phyloP scores from a whole-genome alignment of 345 rosid genomes.

The Gossypium stocksii region DNA sequence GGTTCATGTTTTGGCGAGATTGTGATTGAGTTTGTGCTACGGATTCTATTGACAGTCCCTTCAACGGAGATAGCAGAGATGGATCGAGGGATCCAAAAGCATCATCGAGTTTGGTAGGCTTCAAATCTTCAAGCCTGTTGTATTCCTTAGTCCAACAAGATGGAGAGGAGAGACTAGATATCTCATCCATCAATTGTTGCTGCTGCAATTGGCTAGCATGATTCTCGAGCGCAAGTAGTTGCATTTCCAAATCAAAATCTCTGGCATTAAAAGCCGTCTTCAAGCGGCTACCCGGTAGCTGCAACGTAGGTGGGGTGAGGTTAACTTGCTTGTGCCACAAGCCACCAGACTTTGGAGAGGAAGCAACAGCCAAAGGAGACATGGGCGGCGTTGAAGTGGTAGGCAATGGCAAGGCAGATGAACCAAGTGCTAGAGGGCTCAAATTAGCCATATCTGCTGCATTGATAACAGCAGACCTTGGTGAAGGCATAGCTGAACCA shows the following conservation, averaged over 20 bases:
- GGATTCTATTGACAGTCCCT: constrained; percentile 37
- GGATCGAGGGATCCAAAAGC: constrained; percentile 56
- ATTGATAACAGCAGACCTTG: constrained; percentile 48
- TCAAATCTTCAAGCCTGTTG: constrained; percentile 44
- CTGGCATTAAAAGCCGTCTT: constrained; percentile 71
- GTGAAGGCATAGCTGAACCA: constrained; percentile 93
- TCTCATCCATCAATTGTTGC: constrained; percentile 53
- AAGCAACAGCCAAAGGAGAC: constrained; percentile 68
- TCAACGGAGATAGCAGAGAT: constrained; percentile 49
- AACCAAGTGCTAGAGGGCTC: constrained; percentile 54
- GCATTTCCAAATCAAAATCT: constrained; percentile 71
- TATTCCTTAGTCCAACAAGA: constrained; percentile 43
- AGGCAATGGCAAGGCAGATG: constrained; percentile 48
- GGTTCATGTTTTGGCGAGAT: constrained; percentile 64
- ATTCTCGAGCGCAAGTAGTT: constrained; percentile 50
- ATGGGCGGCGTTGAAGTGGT: constrained; percentile 61
- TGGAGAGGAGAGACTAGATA: constrained; percentile 55
- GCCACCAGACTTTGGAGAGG: constrained; percentile 62
- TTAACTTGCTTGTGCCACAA: constrained; percentile 80
- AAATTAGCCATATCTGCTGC: constrained; percentile 52
- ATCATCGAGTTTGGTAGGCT: constrained; percentile 60
- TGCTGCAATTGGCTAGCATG: constrained; percentile 31
- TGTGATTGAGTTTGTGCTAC: constrained; percentile 44
- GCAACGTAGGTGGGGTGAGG: constrained; percentile 68
- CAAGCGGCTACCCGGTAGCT: constrained; percentile 72